Conservation (phyloP, 225 moss, liverwort and hornwort species). For the Climacium dendroides region DNA sequence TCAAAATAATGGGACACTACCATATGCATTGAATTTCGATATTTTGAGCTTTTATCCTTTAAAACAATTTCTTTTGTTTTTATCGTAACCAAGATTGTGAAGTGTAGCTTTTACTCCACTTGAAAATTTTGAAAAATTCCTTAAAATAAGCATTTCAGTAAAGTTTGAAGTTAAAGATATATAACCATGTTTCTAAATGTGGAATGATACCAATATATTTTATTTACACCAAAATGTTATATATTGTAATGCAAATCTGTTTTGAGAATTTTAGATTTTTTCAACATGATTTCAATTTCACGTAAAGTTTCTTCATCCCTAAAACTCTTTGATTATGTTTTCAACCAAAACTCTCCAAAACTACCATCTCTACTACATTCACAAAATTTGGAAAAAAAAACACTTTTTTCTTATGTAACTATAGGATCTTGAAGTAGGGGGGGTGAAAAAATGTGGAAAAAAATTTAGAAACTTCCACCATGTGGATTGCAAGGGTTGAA, state of each 20-base stretch:
- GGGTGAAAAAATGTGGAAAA: too few relatives aligned
- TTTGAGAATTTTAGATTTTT: fast-evolving
- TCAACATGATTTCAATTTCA: background rate
- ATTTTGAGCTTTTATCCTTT: background rate
- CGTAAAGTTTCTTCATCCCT: background rate
- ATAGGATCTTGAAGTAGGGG: too few relatives aligned
- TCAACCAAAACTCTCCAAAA: too few relatives aligned
- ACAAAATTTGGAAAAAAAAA: too few relatives aligned
- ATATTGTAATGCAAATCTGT: background rate
- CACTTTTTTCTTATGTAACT: too few relatives aligned
- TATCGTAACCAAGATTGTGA: too few relatives aligned
- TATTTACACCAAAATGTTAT: background rate
- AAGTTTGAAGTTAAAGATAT: background rate
- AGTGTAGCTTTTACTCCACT: background rate
- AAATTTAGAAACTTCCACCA: too few relatives aligned
- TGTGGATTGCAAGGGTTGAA: too few relatives aligned
- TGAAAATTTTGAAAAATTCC: too few relatives aligned
- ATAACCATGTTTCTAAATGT: fast-evolving
- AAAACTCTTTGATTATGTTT: too few relatives aligned
- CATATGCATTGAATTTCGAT: background rate
- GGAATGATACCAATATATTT: too few relatives aligned
- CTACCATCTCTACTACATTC: too few relatives aligned
- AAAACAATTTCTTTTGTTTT: background rate
- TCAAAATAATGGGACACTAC: background rate
- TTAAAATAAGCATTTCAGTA: background rate